Evolutionary conservation across 1,139 yeast genomes (phyloP), one percentile per base, ranked within the genome.

Genomic region (Pichia sp.): DNA sequence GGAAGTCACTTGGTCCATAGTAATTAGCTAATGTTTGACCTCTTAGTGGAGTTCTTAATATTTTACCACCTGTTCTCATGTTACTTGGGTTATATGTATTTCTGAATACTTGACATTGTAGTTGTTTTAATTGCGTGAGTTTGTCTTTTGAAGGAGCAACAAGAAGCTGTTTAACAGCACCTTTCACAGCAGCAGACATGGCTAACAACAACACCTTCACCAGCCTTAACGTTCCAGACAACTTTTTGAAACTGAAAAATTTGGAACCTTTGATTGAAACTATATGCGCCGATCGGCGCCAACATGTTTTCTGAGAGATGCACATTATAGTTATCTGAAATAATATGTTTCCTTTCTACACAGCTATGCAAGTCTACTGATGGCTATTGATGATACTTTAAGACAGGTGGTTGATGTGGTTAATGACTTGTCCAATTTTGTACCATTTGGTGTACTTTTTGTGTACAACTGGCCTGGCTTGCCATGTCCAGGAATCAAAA

Each of bases 11-110:
- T 43, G 76, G 78, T 42, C 95, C 95, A 61, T 88, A 88, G 63
- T 87, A 88, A 51, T 75, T 68, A 43, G 79, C 79, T 41, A 86
- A 64, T 36, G 78, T 69, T 32, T 85, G 86, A 33, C 97, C 97
- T 59, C 76, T 79, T 51, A 88, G 73, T 36, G 86, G 83, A 41
- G 80, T 76, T 42, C 82, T 72, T 51, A 88, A 72, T 35, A 85
- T 78, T 61, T 84, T 83, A 42, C 88, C 68, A 35, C 96, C 96
- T 32, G 86, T 85, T 60, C 95, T 77, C 45, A 68, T 66, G 38
- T 73, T 69, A 3, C 71, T 67, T 28, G 96, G 97, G 64, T 88
- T 88, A 59, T 67, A 79, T 26, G 79, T 72, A 40, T 75, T 73
- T 52, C 80, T 78, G 59, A 84, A 84, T 26, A 84, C 71, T 54